phyloP scores from a whole-genome alignment of 225 moss, liverwort and hornwort genomes.

The Anthoceros angustus region DNA sequence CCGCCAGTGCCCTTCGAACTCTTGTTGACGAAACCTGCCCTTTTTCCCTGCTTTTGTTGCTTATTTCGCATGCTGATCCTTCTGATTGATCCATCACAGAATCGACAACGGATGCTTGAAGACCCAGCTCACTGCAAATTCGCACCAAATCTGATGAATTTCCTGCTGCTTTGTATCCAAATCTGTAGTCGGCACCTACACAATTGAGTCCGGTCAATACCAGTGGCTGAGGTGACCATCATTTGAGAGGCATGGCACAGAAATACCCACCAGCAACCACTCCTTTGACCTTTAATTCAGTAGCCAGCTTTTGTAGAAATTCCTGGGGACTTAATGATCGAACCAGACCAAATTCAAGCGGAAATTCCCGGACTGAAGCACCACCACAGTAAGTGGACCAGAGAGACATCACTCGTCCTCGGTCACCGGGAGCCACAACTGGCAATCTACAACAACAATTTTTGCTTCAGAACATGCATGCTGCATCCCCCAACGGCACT shows the following conservation, averaged over 20 bases:
- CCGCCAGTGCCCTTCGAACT: constrained; percentile 57
- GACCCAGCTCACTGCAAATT: constrained; percentile 61
- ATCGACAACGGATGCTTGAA: constrained; percentile 62
- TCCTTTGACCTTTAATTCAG: constrained; percentile 67
- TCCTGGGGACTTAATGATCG: constrained; percentile 71
- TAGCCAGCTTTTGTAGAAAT: constrained; percentile 81
- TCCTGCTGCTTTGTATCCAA: constrained; percentile 90
- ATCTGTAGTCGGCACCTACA: constrained; percentile 84
- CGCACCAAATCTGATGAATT: constrained; percentile 76
- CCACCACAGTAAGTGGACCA: constrained; percentile 52
- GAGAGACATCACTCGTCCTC: constrained; percentile 60
- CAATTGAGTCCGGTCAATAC: not conserved
- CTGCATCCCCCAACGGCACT: not conserved
- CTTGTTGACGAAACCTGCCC: constrained; percentile 89
- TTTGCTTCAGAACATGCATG: not conserved
- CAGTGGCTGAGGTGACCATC: not conserved
- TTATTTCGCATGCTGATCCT: constrained; percentile 11
- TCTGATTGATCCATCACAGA: constrained; percentile 64
- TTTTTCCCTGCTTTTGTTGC: constrained; percentile 43
- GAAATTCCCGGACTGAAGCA: constrained; percentile 51
- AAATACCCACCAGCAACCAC: constrained; percentile 61
- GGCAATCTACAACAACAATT: constrained; percentile 50
- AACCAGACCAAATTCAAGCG: constrained; percentile 69
- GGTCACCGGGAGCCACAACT: constrained; percentile 70
- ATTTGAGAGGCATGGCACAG: not conserved